A percentile compares a stretch with the other conserved stretches of the same genome.
Conservation (phyloP, 2,329 filamentous ascomycete species). For the Elsinoe perseae region DNA sequence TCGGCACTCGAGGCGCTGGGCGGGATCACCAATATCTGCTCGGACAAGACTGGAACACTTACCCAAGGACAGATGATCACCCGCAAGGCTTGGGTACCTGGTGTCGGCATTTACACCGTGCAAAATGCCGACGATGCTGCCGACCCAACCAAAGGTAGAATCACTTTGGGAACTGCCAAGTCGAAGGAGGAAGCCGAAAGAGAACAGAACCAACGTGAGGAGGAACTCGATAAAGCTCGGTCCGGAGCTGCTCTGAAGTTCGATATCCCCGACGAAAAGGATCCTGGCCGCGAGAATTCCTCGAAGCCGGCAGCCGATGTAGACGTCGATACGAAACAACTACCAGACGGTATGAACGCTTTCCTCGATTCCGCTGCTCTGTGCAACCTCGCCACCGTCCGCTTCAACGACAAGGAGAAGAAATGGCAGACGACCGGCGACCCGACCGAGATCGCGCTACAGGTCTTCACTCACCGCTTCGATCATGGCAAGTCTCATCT, state of each 20-base stretch:
- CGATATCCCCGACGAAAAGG: slow-evolving; percentile 7
- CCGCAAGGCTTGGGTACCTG: slow-evolving; percentile 52
- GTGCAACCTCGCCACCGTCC: slow-evolving; percentile 56
- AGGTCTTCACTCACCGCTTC: slow-evolving; percentile 64
- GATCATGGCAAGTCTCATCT: slow-evolving; percentile 24
- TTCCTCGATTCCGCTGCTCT: slow-evolving; percentile 54
- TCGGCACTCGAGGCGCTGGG: slow-evolving; percentile 57
- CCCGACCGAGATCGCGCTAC: slow-evolving; percentile 66
- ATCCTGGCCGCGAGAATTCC: not conserved
- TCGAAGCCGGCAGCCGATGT: slow-evolving; percentile 13
- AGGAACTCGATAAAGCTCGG: slow-evolving; percentile 9
- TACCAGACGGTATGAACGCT: slow-evolving; percentile 32
- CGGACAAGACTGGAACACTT: slow-evolving; percentile 59
- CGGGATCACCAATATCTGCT: slow-evolving; percentile 59
- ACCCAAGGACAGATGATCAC: slow-evolving; percentile 53
- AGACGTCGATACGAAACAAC: slow-evolving; percentile 7
- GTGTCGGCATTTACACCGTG: slow-evolving; percentile 50
- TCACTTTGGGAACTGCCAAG: slow-evolving; percentile 30
- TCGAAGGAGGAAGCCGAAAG: slow-evolving; percentile 9
- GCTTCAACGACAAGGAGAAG: slow-evolving; percentile 48
- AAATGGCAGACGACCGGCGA: slow-evolving; percentile 57
- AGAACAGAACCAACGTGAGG: slow-evolving; percentile 3
- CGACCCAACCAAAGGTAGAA: slow-evolving; percentile 54
- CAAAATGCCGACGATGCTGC: slow-evolving; percentile 49
- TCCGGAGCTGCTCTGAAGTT: slow-evolving; percentile 8